A percentile compares a stretch with the other conserved stretches of the same genome.
These are phyloP conservation scores for Pseudofabraea citricarpa DNA, from an alignment of 2,329 filamentous ascomycete species.

Conservation along the genomic window DNA sequence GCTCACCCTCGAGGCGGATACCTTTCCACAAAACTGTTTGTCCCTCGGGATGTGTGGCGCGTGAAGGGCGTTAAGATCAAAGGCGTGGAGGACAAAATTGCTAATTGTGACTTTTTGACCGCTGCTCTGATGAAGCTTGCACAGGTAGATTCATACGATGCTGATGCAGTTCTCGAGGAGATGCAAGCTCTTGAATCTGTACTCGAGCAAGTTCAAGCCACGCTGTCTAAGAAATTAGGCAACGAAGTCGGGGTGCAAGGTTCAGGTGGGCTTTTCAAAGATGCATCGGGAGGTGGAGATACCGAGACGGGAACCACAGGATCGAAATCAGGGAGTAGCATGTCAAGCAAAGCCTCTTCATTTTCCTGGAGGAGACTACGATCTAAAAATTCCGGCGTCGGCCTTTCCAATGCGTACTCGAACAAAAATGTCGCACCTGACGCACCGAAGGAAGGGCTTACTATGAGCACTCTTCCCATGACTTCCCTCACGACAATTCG, in stretches of 20 bases:
- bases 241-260: conserved; percentile 84
- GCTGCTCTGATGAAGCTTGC: conserved; percentile 80
- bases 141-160: conserved; percentile 81
- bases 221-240: conserved; percentile 79
- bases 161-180: conserved; percentile 87
- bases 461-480: conserved; percentile 76
- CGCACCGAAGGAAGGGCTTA: conserved; percentile 52
- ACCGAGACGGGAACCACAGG: conserved; percentile 37
- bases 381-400: conserved; percentile 77
- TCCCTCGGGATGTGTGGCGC: conserved; percentile 88
- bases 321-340: conserved; percentile 50
- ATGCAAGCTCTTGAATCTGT: conserved; percentile 86
- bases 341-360: conserved; percentile 71
- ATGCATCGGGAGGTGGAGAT: conserved; percentile 44
- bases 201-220: conserved; percentile 77
- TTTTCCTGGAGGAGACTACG: conserved; percentile 88
- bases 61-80: conserved; percentile 93
- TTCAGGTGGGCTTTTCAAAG: conserved; percentile 69
- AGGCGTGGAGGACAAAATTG: conserved; percentile 87
- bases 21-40: conserved; percentile 83
- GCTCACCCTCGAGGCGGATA: conserved; percentile 90
- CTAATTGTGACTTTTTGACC: conserved; percentile 85
- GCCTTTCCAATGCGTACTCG: conserved; percentile 47
- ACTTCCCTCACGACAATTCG: conserved; percentile 58
- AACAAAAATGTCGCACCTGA: conserved; percentile 40